phyloP scores from a whole-genome alignment of 495 filamentous ascomycete species.

The Penicillium longicatenatum region DNA sequence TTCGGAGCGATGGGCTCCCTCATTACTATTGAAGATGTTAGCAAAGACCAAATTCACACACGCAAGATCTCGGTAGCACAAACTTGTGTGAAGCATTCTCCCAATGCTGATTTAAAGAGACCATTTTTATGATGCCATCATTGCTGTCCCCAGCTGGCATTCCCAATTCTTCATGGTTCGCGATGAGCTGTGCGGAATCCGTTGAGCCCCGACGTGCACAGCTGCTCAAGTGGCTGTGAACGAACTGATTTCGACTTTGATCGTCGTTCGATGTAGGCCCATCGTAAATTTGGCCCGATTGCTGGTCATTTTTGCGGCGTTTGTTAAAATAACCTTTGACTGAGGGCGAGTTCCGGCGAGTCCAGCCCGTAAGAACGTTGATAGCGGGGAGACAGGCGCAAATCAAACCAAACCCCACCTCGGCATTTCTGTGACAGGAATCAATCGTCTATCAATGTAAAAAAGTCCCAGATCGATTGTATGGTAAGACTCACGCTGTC shows the following conservation, averaged over 20 bases:
- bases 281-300: neutral
- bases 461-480: neutral
- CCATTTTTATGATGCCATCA: conserved; percentile 9
- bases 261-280: neutral
- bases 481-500: conserved; percentile 3
- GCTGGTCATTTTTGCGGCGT: neutral
- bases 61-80: neutral
- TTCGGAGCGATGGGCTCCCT: neutral
- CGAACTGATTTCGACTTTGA: neutral
- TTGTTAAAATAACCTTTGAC: neutral
- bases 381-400: conserved; percentile 11
- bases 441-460: neutral
- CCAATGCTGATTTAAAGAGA: conserved; percentile 9
- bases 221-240: conserved; percentile 1
- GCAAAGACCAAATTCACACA: neutral
- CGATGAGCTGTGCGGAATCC: neutral
- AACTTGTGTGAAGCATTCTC: conserved; percentile 7
- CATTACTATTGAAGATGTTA: neutral
- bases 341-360: neutral
- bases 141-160: neutral
- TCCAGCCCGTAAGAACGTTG: conserved; percentile 1
- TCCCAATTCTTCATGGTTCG: neutral
- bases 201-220: neutral
- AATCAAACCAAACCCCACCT: conserved; percentile 8
- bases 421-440: conserved; percentile 3